A percentile compares a stretch with the other conserved stretches of the same genome.
phyloP scores from a whole-genome alignment of 1,284 basidiomycete species.

The Ceratobasidium sp. region DNA sequence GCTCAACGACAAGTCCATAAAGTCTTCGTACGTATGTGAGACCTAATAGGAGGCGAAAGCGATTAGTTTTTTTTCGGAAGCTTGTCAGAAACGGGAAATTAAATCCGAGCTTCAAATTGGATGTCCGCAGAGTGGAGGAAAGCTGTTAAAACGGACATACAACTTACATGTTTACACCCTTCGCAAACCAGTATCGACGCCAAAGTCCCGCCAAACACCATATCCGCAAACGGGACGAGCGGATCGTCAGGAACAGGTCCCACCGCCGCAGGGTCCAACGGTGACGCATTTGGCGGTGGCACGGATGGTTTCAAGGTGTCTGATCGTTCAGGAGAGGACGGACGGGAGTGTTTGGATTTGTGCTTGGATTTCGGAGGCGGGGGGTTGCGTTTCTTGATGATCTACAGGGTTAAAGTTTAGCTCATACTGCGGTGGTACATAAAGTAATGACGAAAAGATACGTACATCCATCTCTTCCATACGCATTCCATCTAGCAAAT shows the following conservation, averaged over 20 bases:
- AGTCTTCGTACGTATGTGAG: conserved; percentile 93
- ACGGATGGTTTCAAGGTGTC: background rate
- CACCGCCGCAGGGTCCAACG: conserved; percentile 27
- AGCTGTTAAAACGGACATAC: too few relatives aligned
- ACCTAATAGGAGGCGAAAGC: conserved; percentile 63
- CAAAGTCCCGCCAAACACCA: conserved; percentile 89
- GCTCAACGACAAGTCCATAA: conserved; percentile 91
- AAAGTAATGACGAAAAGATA: conserved; percentile 39
- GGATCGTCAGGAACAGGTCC: conserved; percentile 59
- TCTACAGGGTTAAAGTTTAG: conserved; percentile 59
- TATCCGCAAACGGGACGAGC: conserved; percentile 84
- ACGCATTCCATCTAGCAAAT: conserved; percentile 91
- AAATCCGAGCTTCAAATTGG: too few relatives aligned
- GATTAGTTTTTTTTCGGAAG: conserved; percentile 11
- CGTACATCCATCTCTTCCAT: conserved; percentile 95
- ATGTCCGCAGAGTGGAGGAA: too few relatives aligned
- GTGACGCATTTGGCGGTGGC: conserved; percentile 25
- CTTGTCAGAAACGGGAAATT: conserved; percentile 13
- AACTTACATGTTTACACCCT: conserved; percentile 79
- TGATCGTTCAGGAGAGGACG: conserved; percentile 40
- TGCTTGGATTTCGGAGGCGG: conserved; percentile 57
- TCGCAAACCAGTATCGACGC: conserved; percentile 94
- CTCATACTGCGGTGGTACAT: conserved; percentile 5
- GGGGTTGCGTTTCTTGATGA: conserved; percentile 82
- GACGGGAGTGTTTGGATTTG: conserved; percentile 44